These are phyloP conservation scores for Nissolia schottii DNA, from an alignment of 306 rosid species.

Conservation along the genomic window DNA sequence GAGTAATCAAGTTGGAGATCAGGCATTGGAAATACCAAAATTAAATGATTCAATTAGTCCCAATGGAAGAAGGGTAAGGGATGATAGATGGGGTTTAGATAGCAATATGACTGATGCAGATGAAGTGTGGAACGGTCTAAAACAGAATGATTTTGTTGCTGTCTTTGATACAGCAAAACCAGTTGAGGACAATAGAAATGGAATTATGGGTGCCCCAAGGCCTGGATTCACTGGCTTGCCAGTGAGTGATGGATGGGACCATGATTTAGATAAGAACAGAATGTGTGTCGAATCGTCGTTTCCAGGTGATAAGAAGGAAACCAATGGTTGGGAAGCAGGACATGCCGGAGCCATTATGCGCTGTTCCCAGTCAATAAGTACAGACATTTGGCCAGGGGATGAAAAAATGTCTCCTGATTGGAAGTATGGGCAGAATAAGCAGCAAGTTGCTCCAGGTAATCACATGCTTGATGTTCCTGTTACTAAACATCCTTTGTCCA, in stretches of 20 bases:
- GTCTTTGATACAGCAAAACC: constrained; percentile 35
- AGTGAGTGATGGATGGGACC: constrained; percentile 41
- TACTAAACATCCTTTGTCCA: constrained; percentile 30
- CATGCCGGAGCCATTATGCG: constrained; percentile 29
- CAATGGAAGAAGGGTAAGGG: constrained; percentile 52
- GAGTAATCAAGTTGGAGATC: constrained; percentile 44
- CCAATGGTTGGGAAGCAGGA: constrained; percentile 43
- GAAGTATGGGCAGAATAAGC: constrained; percentile 50
- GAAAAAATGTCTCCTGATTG: constrained; percentile 92
- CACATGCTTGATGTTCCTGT: constrained; percentile 34
- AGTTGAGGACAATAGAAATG: constrained; percentile 38
- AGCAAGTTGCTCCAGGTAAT: constrained; percentile 45
- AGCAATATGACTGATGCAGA: constrained; percentile 41
- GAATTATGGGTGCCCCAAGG: constrained; percentile 32
- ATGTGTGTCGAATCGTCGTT: constrained; percentile 31
- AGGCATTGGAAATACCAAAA: constrained; percentile 40
- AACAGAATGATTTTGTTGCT: constrained; percentile 37
- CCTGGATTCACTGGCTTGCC: constrained; percentile 47
- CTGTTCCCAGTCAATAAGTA: constrained; percentile 40
- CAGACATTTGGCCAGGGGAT: constrained; percentile 76
- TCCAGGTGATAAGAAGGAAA: constrained; percentile 51
- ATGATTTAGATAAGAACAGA: constrained; percentile 42
- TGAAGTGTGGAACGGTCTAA: constrained; percentile 44
- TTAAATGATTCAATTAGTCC: constrained; percentile 52
- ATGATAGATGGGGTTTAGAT: constrained; percentile 45